Evolutionary conservation across 106 monocot genomes (phyloP), one percentile per base, ranked within the genome.

Genomic region (Posidonia australis): DNA sequence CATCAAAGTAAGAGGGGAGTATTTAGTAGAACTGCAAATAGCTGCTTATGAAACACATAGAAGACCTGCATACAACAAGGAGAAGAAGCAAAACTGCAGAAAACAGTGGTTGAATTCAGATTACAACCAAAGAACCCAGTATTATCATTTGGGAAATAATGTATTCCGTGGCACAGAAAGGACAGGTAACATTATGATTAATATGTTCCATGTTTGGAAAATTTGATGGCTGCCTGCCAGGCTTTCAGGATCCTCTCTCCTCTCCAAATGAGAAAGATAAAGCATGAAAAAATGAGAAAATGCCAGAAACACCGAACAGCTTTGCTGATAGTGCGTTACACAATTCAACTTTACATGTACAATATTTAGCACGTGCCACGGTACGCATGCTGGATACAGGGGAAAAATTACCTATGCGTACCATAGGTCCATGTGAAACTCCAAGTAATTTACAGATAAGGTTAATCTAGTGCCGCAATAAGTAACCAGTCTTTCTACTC

Each of bases 381-480:
- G 26, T 51, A 70, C 25, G 46, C 65, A 46, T 10, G 64, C 65
- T 66, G 44, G 47, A 59, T 60, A 44, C n/a, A 3, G 18, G 36
- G 63, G 63, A 51, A 66, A 54, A 36, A 42, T 51, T 58, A 74
- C 60, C 69, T 26, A 46, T 55, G 65, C 58, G 53, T 72, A 71
- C 54, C 75, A 82, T 65, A 51, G 17, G 54, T 18, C 47, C 72
- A 26, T 45, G 64, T 48, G 64, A 54, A 60, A 46, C 67, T 74
- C 66, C 74, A 64, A 49, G 22, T 74, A 66, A 58, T 58, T 67
- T 74, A 74, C 74, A 74, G 36, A 67, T 51, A 48, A 55, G 53
- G 56, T 66, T 67, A 67, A 28, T 18, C 31, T 57, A 62, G 25
- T 51, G 27, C 67, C 74, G 26, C 46, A 32, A 43, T 18, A 19